Conservation (phyloP, 805 yeast species). For the Candida sithepensis region DNA sequence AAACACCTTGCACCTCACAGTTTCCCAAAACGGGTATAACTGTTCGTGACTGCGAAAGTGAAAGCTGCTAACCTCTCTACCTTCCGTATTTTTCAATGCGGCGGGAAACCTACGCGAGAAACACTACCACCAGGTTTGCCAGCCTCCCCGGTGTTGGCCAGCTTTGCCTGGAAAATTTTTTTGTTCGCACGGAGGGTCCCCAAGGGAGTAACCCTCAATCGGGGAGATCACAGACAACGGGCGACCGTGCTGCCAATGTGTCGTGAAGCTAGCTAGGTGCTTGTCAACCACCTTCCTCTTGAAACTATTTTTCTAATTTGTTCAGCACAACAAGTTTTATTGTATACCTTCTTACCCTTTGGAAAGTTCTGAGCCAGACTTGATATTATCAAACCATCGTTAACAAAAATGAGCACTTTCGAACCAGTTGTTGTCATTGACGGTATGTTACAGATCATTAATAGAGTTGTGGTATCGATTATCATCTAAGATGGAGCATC, state of each 20-base stretch:
- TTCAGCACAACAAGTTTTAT: background rate
- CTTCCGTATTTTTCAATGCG: no score
- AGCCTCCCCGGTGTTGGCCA: background rate
- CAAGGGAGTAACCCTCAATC: background rate
- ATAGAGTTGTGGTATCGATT: background rate
- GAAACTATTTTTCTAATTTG: constrained; percentile 1
- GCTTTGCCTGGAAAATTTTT: constrained; percentile 1
- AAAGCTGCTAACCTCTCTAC: no score
- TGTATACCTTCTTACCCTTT: background rate
- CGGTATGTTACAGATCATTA: constrained; percentile 50
- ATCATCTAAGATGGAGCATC: no score
- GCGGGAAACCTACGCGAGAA: no score
- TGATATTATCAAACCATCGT: constrained; percentile 11
- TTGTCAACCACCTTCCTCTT: background rate
- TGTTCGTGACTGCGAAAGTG: no score
- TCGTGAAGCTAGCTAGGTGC: background rate
- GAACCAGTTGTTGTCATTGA: constrained; percentile 98
- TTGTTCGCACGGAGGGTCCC: background rate
- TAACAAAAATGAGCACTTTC: constrained; percentile 66
- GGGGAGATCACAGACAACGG: background rate
- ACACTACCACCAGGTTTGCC: no score
- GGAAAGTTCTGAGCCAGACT: constrained; percentile 4
- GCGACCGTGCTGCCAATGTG: background rate
- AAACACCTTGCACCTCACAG: no score
- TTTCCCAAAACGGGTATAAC: no score